phyloP scores from a whole-genome alignment of 352 stramenopile genomes.

The Saprolegnia diclina region DNA sequence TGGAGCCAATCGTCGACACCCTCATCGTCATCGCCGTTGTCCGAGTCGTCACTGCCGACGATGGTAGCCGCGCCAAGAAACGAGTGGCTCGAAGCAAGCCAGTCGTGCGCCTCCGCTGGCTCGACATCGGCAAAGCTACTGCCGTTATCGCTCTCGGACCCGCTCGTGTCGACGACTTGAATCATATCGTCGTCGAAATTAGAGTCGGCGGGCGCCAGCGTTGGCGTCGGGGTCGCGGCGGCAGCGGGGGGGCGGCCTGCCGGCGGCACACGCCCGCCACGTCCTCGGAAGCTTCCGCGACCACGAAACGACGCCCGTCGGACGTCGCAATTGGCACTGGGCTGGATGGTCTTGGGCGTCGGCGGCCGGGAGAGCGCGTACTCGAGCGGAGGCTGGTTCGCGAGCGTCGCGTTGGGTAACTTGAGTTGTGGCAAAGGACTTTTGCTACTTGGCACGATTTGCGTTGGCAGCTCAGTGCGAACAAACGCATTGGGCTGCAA shows the following conservation, averaged over 20 bases:
- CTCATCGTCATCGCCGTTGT: not conserved
- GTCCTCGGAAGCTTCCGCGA: too few species aligned
- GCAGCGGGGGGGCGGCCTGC: too few species aligned
- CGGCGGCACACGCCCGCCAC: not conserved
- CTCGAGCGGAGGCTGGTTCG: not conserved
- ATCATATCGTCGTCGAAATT: not conserved
- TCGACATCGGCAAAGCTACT: not conserved
- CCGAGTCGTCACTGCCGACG: not conserved
- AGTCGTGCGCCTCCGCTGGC: not conserved
- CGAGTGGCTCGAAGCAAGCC: not conserved
- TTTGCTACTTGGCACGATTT: too few species aligned
- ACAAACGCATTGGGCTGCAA: not conserved
- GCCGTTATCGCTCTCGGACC: constrained; percentile 1
- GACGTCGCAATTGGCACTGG: not conserved
- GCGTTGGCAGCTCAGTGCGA: not conserved
- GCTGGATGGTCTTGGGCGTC: not conserved
- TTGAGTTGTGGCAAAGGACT: too few species aligned
- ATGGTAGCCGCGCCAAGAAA: not conserved
- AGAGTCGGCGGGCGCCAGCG: not conserved
- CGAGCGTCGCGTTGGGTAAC: too few species aligned
- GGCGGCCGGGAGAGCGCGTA: not conserved
- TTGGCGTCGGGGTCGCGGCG: too few species aligned
- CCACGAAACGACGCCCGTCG: not conserved
- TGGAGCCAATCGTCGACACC: not conserved
- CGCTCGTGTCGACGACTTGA: not conserved